A percentile compares a stretch with the other conserved stretches of the same genome.
Conservation (phyloP, 192 early-diverging fungal genomes). For the Backusella psychrophila region DNA sequence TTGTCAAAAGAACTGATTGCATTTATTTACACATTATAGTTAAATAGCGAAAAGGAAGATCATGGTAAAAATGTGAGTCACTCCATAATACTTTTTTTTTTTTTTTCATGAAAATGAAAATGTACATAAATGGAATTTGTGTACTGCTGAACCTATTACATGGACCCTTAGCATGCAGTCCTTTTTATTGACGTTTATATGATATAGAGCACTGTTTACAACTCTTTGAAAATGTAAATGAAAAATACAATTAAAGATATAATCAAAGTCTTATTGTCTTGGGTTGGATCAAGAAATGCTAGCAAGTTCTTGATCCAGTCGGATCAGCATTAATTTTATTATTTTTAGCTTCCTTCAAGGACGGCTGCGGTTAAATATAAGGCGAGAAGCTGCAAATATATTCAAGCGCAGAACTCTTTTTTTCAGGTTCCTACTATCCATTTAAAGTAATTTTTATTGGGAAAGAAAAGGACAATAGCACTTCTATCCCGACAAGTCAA, state of each 20-base stretch:
- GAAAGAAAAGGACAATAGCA: background rate
- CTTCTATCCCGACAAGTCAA: background rate
- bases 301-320: background rate
- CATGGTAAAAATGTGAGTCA: background rate
- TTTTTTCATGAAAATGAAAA: background rate
- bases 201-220: background rate
- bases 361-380: background rate
- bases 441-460: background rate
- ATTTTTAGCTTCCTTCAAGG: background rate
- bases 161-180: background rate
- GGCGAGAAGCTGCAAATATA: background rate
- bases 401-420: background rate
- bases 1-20: background rate
- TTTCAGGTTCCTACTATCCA: background rate
- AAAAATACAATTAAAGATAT: background rate
- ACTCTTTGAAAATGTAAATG: background rate
- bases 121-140: background rate
- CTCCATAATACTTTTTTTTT: background rate
- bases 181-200: background rate
- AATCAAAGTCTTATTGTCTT: background rate
- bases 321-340: slow-evolving; percentile 1
- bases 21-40: background rate
- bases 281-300: background rate
- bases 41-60: background rate
- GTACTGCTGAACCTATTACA: background rate